phyloP scores from a whole-genome alignment of 805 yeast genomes.

The Ogataea dorogensis region DNA sequence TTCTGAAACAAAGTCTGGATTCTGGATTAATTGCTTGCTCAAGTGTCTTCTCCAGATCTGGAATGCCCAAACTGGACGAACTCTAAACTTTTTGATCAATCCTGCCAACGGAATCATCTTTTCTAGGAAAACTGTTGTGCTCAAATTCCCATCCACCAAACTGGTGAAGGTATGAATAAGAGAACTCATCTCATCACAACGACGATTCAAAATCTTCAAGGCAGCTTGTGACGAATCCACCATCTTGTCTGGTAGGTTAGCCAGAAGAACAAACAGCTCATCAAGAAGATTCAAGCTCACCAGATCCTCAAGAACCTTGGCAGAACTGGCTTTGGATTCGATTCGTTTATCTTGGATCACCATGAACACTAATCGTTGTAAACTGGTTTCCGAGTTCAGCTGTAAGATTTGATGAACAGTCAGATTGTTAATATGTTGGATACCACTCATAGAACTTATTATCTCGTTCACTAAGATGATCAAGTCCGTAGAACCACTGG shows the following conservation, averaged over 20 bases:
- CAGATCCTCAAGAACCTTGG: slow-evolving; percentile 47
- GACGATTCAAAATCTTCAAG: slow-evolving; percentile 67
- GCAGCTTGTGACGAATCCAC: slow-evolving; percentile 40
- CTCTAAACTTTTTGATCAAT: slow-evolving; percentile 41
- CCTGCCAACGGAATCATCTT: slow-evolving; percentile 42
- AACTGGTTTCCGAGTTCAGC: slow-evolving; percentile 61
- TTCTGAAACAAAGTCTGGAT: slow-evolving; percentile 8
- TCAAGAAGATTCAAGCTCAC: slow-evolving; percentile 43
- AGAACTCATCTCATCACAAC: slow-evolving; percentile 68
- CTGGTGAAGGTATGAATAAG: slow-evolving; percentile 66
- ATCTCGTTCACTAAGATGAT: slow-evolving; percentile 66
- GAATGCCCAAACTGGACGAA: slow-evolving; percentile 66
- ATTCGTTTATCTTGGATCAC: slow-evolving; percentile 61
- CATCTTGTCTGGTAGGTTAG: slow-evolving; percentile 44
- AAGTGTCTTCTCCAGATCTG: slow-evolving; percentile 67
- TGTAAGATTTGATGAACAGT: slow-evolving; percentile 62
- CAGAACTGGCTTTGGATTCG: slow-evolving; percentile 46
- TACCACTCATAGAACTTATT: slow-evolving; percentile 73
- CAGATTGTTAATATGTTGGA: slow-evolving; percentile 65
- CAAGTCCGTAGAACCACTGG: slow-evolving; percentile 55
- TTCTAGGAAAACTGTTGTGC: slow-evolving; percentile 32
- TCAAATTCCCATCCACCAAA: slow-evolving; percentile 51
- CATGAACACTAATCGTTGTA: slow-evolving; percentile 53
- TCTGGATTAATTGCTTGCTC: slow-evolving; percentile 24
- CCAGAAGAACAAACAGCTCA: slow-evolving; percentile 66